phyloP scores from a whole-genome alignment of 2,329 filamentous ascomycete species.

The Clonostachys solani region DNA sequence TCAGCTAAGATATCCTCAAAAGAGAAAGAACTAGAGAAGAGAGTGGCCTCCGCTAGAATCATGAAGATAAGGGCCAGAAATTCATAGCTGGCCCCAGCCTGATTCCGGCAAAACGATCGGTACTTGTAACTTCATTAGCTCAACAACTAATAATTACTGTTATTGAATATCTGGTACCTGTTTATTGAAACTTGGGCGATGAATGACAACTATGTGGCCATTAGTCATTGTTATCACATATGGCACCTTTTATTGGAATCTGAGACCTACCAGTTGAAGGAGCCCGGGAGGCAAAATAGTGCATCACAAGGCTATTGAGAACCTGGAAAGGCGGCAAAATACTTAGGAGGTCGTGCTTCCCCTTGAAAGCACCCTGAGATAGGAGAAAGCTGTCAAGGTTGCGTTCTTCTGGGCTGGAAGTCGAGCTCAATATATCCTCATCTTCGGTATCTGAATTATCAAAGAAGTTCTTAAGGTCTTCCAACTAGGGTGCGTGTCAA shows the following conservation, averaged over 20 bases:
- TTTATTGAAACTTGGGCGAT: conserved; percentile 31
- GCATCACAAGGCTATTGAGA: conserved; percentile 44
- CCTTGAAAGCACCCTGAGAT: conserved; percentile 28
- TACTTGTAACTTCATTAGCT: conserved; percentile 11
- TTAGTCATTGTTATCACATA: no score
- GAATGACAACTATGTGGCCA: conserved; percentile 26
- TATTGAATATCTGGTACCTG: no score
- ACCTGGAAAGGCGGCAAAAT: conserved; percentile 39
- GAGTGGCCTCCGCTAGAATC: conserved; percentile 34
- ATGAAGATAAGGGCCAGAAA: conserved; percentile 50
- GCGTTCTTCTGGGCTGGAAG: conserved; percentile 22
- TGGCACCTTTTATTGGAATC: no score
- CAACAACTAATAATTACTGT: no score
- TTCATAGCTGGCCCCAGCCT: conserved; percentile 26
- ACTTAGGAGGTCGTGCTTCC: conserved; percentile 40
- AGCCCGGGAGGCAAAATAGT: conserved; percentile 49
- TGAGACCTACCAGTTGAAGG: conserved; percentile 28
- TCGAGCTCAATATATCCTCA: conserved; percentile 18
- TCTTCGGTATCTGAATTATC: conserved; percentile 36
- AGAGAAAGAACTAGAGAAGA: conserved; percentile 37
- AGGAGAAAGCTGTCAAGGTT: conserved; percentile 37
- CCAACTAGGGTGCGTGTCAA: conserved; percentile 36
- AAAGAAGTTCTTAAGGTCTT: conserved; percentile 55
- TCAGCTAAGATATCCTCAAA: conserved; percentile 38
- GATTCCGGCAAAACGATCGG: conserved; percentile 41